Base-by-base conservation (phyloP, 2,329 filamentous ascomycete genomes). In the Neonectria magnoliae region DNA sequence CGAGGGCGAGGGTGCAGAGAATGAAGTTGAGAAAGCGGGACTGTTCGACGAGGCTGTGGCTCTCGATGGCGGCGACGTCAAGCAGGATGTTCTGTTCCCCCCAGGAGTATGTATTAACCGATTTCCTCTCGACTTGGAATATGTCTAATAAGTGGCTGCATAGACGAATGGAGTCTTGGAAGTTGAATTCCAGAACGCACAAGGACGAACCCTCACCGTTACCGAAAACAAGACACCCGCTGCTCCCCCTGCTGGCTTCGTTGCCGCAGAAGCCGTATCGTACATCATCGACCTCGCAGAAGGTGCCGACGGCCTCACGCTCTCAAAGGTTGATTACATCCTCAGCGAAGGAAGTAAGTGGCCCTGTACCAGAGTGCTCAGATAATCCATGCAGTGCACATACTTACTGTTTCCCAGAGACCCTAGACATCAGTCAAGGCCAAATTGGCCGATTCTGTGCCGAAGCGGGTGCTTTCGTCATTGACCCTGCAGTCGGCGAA, bases 251-350 rank as follows among this genome's bases (percentile, higher is more conserved):
- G 57, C 72, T 3, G 80, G 80, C 14, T 82, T 81, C 68, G 66
- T 71, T 11, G 73, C 75, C 6, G 68, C 80, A n/a, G 80, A 82
- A 64, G 72, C 77, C 5, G 70, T 74, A 27, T 79, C 79, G 2
- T 82, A 76, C 68, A 69, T 72, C 36, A 73, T 82, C 51, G 68
- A 70, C 18, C 64, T 82, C 2, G 69, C 72, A 5, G 77, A 77
- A 2, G 78, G 76, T 13, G 67, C 75, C 14, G 68, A 69, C 4
- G 73, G 72, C 36, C 60, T 80, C 20, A 79, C 78, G 1, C 70
- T 81, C 6, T 73, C 76, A 27, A 81, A 81, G 73, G 75, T 82
- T 31, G 80, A 82, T 64, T 82, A 78, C 65, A 77, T 81, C 52
- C 71, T 74, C 33, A 80, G 77, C 54, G 67, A 75, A 14, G 70